Evolutionary conservation across 768 basidiomycete genomes (phyloP), one percentile per base, ranked within the genome.

Genomic region (Hericium erinaceus): DNA sequence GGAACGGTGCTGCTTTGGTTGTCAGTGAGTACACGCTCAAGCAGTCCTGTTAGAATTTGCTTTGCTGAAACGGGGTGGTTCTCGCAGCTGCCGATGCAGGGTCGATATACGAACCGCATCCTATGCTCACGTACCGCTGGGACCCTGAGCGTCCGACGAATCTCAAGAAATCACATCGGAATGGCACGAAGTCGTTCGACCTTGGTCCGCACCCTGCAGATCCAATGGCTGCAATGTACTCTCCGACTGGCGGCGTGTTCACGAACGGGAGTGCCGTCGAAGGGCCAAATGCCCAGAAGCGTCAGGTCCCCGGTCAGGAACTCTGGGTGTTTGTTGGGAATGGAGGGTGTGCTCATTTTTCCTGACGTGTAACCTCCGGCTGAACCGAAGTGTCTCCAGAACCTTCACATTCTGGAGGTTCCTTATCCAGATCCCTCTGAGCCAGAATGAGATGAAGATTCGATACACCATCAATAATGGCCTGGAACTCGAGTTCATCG

Each of bases 321-420:
- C 76, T 89, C n/a, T 86, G 80, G 68, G 83, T 87, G 6, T 83
- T 87, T 67, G 75, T 74, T 13, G 80, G 84, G 22, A 68, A 69
- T 55, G 75, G 77, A 52, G 80, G 83, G 82, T 80, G 57, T 22
- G 64, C 46, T 4, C 15, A 16, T 4, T 26, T 39, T 13, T 57
- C 18, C 28, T 9, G 9, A 33, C 33, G 7, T 8, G 33, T 8
- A 6, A 9, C 33, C 2, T 15, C 33, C 37, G n/a, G 26, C 16
- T 13, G 22, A 28, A 20, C 13, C 16, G 37, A 52, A 39, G 16
- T 16, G n/a, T 48, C 15, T 22, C 51, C 58, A 95, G 93, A 4
- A 86, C 87, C 0, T 93, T 82, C 67, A 92, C 92, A 1, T 99
- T 99, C 74, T 98, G 93, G 89, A 80, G 95, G 55, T 98, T 98